phyloP scores from a whole-genome alignment of 345 rosid species.

The Brassica nigra region DNA sequence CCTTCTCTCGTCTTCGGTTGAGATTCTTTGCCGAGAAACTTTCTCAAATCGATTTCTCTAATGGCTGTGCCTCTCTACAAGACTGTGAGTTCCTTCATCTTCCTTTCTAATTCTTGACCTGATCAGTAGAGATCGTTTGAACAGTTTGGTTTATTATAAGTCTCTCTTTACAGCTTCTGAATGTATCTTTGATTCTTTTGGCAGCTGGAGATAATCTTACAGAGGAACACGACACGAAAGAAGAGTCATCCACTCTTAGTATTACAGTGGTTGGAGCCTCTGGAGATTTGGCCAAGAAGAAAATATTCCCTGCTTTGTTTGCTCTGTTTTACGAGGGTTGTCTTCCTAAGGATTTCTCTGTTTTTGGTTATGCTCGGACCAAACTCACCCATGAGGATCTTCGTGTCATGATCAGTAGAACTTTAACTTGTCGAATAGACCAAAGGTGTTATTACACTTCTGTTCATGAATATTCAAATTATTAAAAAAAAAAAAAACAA shows the following conservation, averaged over 20 bases:
- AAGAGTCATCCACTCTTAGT: conserved; percentile 57
- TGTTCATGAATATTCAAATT: background rate
- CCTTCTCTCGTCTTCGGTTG: conserved; percentile 51
- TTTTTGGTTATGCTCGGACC: conserved; percentile 84
- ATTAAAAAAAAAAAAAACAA: background rate
- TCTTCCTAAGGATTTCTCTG: conserved; percentile 67
- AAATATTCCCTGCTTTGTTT: conserved; percentile 89
- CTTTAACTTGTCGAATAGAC: conserved; percentile 87
- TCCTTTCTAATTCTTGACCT: background rate
- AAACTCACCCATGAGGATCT: conserved; percentile 77
- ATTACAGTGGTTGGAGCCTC: conserved; percentile 94
- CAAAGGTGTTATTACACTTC: conserved; percentile 51
- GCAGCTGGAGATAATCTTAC: conserved; percentile 49
- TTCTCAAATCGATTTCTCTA: conserved; percentile 61
- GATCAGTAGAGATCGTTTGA: background rate
- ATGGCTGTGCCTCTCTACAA: conserved; percentile 64
- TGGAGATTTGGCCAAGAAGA: conserved; percentile 93
- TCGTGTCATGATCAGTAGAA: conserved; percentile 67
- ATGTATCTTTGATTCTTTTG: background rate
- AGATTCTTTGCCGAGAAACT: conserved; percentile 44
- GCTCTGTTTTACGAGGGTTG: conserved; percentile 86
- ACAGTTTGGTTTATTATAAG: background rate
- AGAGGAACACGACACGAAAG: conserved; percentile 34
- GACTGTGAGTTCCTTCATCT: conserved; percentile 52
- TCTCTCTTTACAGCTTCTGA: background rate